Base-by-base conservation (phyloP, 331 rosid genomes). In the Arachis monticola region DNA sequence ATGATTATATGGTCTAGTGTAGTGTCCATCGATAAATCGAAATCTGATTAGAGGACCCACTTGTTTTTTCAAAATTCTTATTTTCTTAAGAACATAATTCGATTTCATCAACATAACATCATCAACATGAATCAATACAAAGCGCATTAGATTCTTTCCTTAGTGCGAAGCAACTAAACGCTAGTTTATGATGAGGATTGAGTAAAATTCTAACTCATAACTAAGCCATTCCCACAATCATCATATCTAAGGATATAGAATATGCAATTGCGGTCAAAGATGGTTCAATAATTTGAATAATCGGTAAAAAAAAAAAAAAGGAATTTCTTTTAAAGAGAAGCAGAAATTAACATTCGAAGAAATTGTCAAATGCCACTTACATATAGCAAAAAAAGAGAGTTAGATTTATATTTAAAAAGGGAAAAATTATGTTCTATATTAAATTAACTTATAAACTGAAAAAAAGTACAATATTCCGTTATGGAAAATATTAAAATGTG, bases 111-210 rank as follows among this genome's bases (percentile, higher is more conserved):
- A 13, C 52, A 40, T 53, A 13, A 13, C 52, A 40, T 53, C 52
- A 5, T 59, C 45, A 30, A 41, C 38, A 53, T 46, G 48, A 60
- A 47, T 72, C 40, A 46, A 27, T 66, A 58, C 62, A 38, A 47
- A 47, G 7, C 7, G 57, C 50, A 73, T 31, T 60, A 73, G 77
- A 60, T 62, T 60, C 77, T 73, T 42, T 44, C 7, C 32, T 38
- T 62, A 13, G 27, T 14, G 31, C 2, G 12, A 42, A 42, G 35
- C 52, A 64, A 22, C 3, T 7, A 1, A 11, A 45, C 10, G 41
- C 10, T 6, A 45, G 48, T 45, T 62, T 46, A 50, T 50, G 55
- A 12, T 12, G 51, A 7, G 10, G 41, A 63, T 38, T 60, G 31
- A 41, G 30, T 7, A 7, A 38, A 41, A 63, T 7, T 40, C 51